phyloP scores from a whole-genome alignment of 768 basidiomycete species.

The Pleurotus citrinopileatus region DNA sequence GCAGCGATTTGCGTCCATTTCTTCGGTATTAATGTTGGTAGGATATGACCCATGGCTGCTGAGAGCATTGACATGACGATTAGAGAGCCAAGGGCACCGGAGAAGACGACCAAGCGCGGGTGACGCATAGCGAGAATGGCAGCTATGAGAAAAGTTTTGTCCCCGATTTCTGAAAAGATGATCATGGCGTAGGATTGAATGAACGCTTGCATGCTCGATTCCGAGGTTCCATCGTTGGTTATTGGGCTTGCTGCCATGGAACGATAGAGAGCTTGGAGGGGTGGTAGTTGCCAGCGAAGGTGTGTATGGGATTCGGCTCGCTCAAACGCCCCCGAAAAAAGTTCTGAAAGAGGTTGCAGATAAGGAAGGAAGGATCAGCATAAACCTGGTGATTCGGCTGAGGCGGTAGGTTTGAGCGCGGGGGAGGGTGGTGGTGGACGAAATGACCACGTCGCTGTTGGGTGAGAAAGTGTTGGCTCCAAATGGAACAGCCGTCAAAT shows the following conservation, averaged over 20 bases:
- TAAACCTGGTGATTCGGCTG: too few relatives aligned
- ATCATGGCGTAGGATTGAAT: conserved; percentile 86
- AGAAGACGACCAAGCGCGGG: conserved; percentile 81
- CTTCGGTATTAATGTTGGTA: conserved; percentile 79
- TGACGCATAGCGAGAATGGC: conserved; percentile 90
- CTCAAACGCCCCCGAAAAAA: too few relatives aligned
- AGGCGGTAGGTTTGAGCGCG: too few relatives aligned
- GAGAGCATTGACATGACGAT: conserved; percentile 92
- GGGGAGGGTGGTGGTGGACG: too few relatives aligned
- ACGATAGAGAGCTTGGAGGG: not conserved
- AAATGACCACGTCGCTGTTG: too few relatives aligned
- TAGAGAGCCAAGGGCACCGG: conserved; percentile 85
- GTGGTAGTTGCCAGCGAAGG: not conserved
- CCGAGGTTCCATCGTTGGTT: conserved; percentile 14
- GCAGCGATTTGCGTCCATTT: conserved; percentile 71
- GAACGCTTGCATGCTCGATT: conserved; percentile 51
- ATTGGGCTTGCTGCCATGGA: not conserved
- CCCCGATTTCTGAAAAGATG: conserved; percentile 90
- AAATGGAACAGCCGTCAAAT: too few relatives aligned
- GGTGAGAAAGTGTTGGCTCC: too few relatives aligned
- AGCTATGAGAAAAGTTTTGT: conserved; percentile 92
- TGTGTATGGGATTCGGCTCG: not conserved
- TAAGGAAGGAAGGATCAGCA: too few relatives aligned
- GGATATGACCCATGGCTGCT: conserved; percentile 88
- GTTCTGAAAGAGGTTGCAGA: too few relatives aligned